Evolutionary conservation across 202 grass and related monocot species (phyloP), one percentile per base, ranked within the genome.

Genomic region (Bolboschoenoplectus hybrid): DNA sequence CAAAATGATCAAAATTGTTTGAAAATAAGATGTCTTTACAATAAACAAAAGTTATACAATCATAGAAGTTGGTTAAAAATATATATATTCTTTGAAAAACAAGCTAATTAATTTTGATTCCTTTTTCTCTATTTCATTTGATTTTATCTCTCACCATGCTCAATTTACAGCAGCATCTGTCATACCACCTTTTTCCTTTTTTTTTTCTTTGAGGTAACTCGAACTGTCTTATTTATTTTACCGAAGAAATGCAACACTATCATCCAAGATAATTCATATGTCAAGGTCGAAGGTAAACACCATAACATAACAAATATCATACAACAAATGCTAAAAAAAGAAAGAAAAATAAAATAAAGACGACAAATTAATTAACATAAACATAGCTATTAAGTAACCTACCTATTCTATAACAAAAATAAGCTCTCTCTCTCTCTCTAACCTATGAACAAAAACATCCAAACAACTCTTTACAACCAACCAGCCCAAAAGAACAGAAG

Each of bases 331-430:
- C 44, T 14, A 34, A 47, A 82, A 63, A 63, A 4, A 26, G 26
- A 12, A 38, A 52, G 14, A 55, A 43, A 83, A 83, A 69, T 52
- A 70, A 72, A 76, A 86, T 78, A 63, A 34, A 63, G 84, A 68
- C 70, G 39, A 65, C 61, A 67, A 82, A 82, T 20, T 40, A 84
- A 84, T 69, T 40, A 84, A 84, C 7, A 84, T 71, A 84, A 68
- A 80, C 76, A 44, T 19, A 72, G 13, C 47, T 55, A 71, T 72
- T 17, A 50, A 47, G 14, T 43, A 7, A 57, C 82, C 32, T 72
- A 84, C 65, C 47, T 84, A 84, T 84, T 55, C 44, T 84, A 70
- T 84, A 84, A 84, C 82, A 84, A 84, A 71, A 45, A 41, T 64
- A 62, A 50, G 0, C 74, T 55, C 81, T 47, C 78, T 46, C 77